These are phyloP conservation scores for Elymus sibiricus DNA, from an alignment of 176 grass and related monocot genomes.

Conservation along the genomic window DNA sequence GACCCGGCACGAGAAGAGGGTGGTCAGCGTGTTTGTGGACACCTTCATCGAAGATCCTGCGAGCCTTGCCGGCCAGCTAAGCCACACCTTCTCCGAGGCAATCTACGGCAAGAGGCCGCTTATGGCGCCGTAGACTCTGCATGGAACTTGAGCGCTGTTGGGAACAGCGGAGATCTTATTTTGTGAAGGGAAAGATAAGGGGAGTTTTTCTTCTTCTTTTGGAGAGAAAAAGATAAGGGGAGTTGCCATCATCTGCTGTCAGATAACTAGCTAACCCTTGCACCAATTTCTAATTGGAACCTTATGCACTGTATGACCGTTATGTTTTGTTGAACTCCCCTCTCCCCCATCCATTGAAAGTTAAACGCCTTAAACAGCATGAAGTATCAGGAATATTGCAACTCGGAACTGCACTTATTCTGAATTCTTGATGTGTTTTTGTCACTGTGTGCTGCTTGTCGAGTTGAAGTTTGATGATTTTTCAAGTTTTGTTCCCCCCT, in stretches of 20 bases:
- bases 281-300: background rate
- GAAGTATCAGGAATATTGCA: too few species aligned
- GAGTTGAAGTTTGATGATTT: too few species aligned
- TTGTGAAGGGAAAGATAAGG: background rate
- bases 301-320: too few species aligned
- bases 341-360: too few species aligned
- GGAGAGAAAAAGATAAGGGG: background rate
- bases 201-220: background rate
- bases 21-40: slow-evolving; percentile 33
- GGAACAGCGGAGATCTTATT: background rate
- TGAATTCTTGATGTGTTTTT: too few species aligned
- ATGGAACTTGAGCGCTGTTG: slow-evolving; percentile 35
- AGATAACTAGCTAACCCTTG: background rate
- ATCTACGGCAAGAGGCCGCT: slow-evolving; percentile 33
- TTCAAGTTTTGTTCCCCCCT: too few species aligned
- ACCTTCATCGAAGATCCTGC: slow-evolving; percentile 37
- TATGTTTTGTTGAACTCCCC: too few species aligned
- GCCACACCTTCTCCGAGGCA: slow-evolving; percentile 51
- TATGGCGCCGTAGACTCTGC: slow-evolving; percentile 24
- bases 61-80: slow-evolving; percentile 2
- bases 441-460: too few species aligned
- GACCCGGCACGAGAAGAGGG: slow-evolving; percentile 28
- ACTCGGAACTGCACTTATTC: too few species aligned
- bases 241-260: background rate
- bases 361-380: too few species aligned